phyloP scores from a whole-genome alignment of 2,329 filamentous ascomycete genomes.

The Hypomyces perniciosus region DNA sequence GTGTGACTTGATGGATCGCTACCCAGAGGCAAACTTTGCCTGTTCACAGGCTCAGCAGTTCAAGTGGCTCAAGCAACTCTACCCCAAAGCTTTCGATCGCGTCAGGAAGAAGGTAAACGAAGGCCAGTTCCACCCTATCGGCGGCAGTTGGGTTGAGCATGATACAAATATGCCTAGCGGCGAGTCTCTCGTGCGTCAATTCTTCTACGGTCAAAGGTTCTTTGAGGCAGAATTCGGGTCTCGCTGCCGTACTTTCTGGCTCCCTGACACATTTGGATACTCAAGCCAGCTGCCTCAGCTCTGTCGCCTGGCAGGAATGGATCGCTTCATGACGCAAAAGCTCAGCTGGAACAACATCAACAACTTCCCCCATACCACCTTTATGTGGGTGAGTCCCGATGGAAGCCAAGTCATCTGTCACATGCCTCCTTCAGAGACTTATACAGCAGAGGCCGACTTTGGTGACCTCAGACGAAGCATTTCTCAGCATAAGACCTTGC shows the following conservation, averaged over 20 bases:
- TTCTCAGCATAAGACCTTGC: conserved; percentile 89
- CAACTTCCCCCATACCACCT: conserved; percentile 96
- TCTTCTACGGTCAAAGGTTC: conserved; percentile 90
- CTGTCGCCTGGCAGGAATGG: conserved; percentile 92
- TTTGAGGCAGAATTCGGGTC: conserved; percentile 90
- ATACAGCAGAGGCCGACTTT: conserved; percentile 91
- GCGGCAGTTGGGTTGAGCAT: conserved; percentile 97
- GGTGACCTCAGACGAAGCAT: conserved; percentile 88
- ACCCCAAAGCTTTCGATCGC: conserved; percentile 81
- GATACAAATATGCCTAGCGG: conserved; percentile 97
- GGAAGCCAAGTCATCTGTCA: conserved; percentile 96
- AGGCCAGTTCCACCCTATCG: conserved; percentile 88
- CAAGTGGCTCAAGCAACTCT: conserved; percentile 90
- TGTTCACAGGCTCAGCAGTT: conserved; percentile 95
- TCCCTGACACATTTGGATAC: conserved; percentile 97
- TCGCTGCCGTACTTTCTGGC: conserved; percentile 88
- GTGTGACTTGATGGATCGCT: conserved; percentile 89
- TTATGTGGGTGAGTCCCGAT: conserved; percentile 96
- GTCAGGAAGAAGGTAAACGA: conserved; percentile 88
- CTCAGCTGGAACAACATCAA: conserved; percentile 99
- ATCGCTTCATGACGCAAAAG: conserved; percentile 94
- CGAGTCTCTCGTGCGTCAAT: conserved; percentile 89
- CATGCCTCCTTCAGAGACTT: conserved; percentile 93
- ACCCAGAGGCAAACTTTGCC: conserved; percentile 87
- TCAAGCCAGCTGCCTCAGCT: conserved; percentile 91